Base-by-base conservation (phyloP, 441 rosid genomes). In the Dalechampia spathulata region DNA sequence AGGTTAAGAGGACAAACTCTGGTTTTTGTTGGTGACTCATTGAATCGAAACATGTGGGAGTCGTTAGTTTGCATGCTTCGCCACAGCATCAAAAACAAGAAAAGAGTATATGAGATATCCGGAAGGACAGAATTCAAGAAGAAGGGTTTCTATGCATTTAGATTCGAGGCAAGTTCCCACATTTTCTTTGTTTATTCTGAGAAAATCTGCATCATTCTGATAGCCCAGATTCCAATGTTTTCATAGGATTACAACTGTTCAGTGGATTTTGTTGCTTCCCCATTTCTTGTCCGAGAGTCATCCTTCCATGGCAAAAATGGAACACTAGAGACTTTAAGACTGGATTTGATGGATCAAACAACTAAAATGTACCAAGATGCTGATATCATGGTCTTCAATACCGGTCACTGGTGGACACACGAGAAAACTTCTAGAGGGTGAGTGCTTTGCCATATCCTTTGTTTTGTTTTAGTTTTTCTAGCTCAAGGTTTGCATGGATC, bases 401-500 rank as follows among this genome's bases (percentile, higher is more conserved):
- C 96, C 0, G 94, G 96, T 48, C 96, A 88, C 61, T 83, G 96
- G 93, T 85, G 90, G 93, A 88, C 93, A 54, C 96, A 87, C 27
- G 93, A 83, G 71, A 87, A 87, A 77, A 85, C 93, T 65, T 74
- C 87, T 9, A 73, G 70, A 68, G 93, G 93, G 93, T 87, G 19
- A 61, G 52, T 56, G 16, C n/a, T n/a, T n/a, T n/a, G n/a, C 58
- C 34, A 17, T 12, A 48, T 41, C 23, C 22, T 36, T 28, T 36
- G n/a, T 55, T 43, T 49, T 25, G 20, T 46, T 42, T 19, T 37
- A 25, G 14, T 25, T n/a, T n/a, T n/a, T n/a, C 44, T 3, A 19
- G 43, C 30, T 9, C 30, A 46, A 55, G n/a, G n/a, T 36, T 42
- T 41, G 17, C 45, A 13, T 36, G 15, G 15, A 5, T 49, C 11